Evolutionary conservation across 257 asterid species (phyloP), one percentile per base, ranked within the genome.

Genomic region (Forsythia viridissima): DNA sequence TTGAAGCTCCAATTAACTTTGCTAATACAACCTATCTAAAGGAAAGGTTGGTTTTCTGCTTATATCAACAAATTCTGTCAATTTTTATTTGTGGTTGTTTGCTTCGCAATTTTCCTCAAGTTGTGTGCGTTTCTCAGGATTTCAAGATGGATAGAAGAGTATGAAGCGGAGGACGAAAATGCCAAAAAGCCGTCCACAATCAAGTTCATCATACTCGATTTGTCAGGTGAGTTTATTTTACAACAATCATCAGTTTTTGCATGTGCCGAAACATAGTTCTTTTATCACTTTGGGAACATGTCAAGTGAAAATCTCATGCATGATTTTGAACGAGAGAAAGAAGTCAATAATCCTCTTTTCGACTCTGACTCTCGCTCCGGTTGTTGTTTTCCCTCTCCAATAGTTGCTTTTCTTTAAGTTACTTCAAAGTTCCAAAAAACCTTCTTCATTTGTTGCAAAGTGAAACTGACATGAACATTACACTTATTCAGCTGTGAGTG

Each of bases 1-100:
- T 92, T 75, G 97, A 94, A 85, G 91, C 98, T 77, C 96, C 97
- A 20, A 88, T 94, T 74, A 94, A 94, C 87, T 94, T 94, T 43
- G 97, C 91, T 0, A 92, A 94, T 82, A 84, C 92, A 8, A 94
- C 96, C 81, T 92, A 92, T 81, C 94, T 91, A 57, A 94, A 91
- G 57, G 98, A 94, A 82, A 87, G 97, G 97, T 93, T 2, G 79
- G 67, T 84, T 61, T 69, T 18, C 44, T 71, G 70, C 41, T 16
- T 43, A 51, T 38, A 57, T 5, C 6, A 15, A 36, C 71, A 38
- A 10, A 30, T 63, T 16, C 48, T 20, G 63, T 42, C 15, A 36
- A 12, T 21, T 39, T 8, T n/a, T 3, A 3, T 4, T 40, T 78
- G 20, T 40, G 48, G 13, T 63, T 40, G 41, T 4, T 67, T 44